Evolutionary conservation across 129 eudicot genomes (phyloP).

Genomic region (Chrysanthemum seticuspe): DNA sequence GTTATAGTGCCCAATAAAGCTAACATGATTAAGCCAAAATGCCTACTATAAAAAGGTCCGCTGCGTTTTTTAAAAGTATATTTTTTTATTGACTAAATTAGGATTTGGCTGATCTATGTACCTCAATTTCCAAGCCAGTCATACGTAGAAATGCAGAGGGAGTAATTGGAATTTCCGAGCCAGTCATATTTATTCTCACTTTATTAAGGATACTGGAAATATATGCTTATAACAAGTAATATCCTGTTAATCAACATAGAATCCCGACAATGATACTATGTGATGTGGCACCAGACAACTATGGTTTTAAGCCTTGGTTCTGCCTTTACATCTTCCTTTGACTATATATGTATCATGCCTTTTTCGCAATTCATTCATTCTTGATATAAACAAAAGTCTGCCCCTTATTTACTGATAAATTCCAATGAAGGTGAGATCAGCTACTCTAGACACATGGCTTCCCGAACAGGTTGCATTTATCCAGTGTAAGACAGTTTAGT

Average conservation of each 20-base stretch:
- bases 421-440: conserved; percentile 73
- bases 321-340: neutral
- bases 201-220: neutral
- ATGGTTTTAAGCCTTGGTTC: neutral
- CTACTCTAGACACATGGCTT: conserved; percentile 96
- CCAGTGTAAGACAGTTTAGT: conserved; percentile 51
- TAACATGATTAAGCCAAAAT: too few species aligned
- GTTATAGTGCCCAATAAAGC: too few species aligned
- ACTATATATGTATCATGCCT: neutral
- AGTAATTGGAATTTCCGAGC: too few species aligned
- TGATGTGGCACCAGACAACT: neutral
- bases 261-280: neutral
- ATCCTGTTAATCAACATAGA: neutral
- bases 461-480: conserved; percentile 92
- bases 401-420: conserved; percentile 5
- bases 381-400: conserved; percentile 5
- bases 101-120: too few species aligned
- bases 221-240: too few species aligned
- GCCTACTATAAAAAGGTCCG: too few species aligned
- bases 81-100: too few species aligned
- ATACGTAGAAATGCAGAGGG: too few species aligned
- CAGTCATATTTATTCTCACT: too few species aligned
- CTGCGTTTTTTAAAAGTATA: too few species aligned
- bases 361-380: neutral
- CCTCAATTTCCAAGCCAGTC: too few species aligned